Evolutionary conservation across 2,329 filamentous ascomycete species (phyloP).

Genomic region (Diaporthe sp.): DNA sequence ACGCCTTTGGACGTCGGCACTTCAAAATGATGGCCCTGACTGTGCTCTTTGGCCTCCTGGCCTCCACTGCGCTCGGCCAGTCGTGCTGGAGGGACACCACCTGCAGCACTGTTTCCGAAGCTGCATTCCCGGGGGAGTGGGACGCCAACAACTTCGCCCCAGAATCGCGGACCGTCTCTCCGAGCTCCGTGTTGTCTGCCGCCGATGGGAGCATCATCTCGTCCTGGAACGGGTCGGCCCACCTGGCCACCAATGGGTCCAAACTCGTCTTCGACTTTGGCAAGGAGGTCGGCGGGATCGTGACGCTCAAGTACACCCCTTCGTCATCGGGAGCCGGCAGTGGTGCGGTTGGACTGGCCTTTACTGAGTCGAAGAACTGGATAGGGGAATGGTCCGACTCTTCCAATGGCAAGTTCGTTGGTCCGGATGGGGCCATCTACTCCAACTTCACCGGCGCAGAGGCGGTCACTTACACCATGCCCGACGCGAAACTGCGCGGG

Average conservation of each 20-base stretch:
- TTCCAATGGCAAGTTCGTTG: conserved; percentile 60
- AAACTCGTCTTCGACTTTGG: conserved; percentile 72
- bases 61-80: conserved; percentile 38
- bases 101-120: conserved; percentile 63
- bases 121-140: conserved; percentile 70
- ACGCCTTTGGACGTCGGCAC: neutral
- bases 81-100: conserved; percentile 68
- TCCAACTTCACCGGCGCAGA: conserved; percentile 53
- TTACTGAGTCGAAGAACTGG: conserved; percentile 62
- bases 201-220: conserved; percentile 50
- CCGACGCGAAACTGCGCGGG: conserved; percentile 59
- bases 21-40: conserved; percentile 26
- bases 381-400: conserved; percentile 61
- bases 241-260: conserved; percentile 60
- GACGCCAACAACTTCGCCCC: conserved; percentile 71
- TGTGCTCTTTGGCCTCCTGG: conserved; percentile 48
- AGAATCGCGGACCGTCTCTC: conserved; percentile 62
- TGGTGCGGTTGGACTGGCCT: conserved; percentile 59
- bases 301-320: conserved; percentile 63
- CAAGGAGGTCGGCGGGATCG: conserved; percentile 68
- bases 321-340: conserved; percentile 47
- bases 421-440: conserved; percentile 63
- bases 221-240: conserved; percentile 45
- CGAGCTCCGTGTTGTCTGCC: conserved; percentile 57
- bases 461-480: conserved; percentile 55